Evolutionary conservation across 2,329 filamentous ascomycete species (phyloP).

Genomic region (Sphaerulina populicola): DNA sequence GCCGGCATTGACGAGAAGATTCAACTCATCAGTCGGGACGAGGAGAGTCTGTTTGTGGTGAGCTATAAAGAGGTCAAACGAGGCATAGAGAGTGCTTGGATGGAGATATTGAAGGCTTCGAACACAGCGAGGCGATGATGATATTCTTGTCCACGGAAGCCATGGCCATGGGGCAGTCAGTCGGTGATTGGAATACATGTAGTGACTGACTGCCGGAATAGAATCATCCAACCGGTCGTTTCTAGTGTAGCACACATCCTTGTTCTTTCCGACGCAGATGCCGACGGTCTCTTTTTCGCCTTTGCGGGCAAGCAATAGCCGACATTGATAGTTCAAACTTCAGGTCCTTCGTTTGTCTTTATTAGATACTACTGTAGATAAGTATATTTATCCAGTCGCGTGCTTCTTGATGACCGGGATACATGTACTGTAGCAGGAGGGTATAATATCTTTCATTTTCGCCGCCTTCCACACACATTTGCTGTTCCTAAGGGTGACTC

Average conservation of each 20-base stretch:
- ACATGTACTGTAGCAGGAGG: not conserved
- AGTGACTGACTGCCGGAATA: not conserved
- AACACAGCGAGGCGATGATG: slow-evolving; percentile 13
- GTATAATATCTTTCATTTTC: not conserved
- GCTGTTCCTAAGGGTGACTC: not conserved
- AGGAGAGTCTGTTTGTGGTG: slow-evolving; percentile 79
- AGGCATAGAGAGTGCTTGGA: slow-evolving; percentile 53
- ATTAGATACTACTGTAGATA: not conserved
- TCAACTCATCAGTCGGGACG: slow-evolving; percentile 76
- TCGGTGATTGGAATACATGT: not conserved
- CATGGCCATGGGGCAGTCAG: not conserved
- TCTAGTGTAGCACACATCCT: no score
- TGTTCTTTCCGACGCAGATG: not conserved
- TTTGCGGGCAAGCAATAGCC: not conserved
- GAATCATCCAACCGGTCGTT: not conserved
- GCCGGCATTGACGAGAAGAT: slow-evolving; percentile 81
- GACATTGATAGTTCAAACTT: not conserved
- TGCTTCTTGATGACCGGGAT: not conserved
- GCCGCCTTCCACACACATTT: not conserved
- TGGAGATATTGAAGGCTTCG: slow-evolving; percentile 41
- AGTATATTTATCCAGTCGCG: not conserved
- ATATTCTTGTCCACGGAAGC: no score
- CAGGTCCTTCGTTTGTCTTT: not conserved
- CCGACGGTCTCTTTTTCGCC: not conserved
- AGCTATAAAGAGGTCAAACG: slow-evolving; percentile 81